phyloP scores from a whole-genome alignment of 2,329 filamentous ascomycete genomes.

The Nemania sp. region DNA sequence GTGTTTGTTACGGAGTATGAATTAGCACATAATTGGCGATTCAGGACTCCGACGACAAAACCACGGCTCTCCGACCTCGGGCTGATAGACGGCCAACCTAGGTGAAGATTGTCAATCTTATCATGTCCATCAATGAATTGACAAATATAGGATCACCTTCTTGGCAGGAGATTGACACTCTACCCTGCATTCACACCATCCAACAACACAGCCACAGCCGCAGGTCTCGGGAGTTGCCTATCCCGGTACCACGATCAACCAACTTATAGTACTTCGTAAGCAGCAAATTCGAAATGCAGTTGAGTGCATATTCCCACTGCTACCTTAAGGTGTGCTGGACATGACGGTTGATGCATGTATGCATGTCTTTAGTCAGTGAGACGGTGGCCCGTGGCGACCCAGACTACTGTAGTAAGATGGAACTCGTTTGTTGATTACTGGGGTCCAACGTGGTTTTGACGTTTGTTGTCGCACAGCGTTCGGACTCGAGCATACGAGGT shows the following conservation, averaged over 20 bases:
- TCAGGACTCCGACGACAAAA: too few species aligned
- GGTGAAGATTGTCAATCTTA: too few species aligned
- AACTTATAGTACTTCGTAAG: too few species aligned
- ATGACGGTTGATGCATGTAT: too few species aligned
- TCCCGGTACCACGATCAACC: too few species aligned
- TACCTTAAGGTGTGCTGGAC: background rate
- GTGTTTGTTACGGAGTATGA: too few species aligned
- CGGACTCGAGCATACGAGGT: background rate
- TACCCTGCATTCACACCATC: background rate
- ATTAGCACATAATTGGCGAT: too few species aligned
- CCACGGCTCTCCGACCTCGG: too few species aligned
- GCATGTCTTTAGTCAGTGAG: too few species aligned
- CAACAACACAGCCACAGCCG: slow-evolving; percentile 14
- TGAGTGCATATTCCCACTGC: background rate
- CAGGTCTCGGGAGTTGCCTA: slow-evolving; percentile 16
- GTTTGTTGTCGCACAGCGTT: background rate
- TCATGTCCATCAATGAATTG: background rate
- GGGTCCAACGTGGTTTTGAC: background rate
- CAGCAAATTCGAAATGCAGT: background rate
- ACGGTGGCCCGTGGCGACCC: too few species aligned
- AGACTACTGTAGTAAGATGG: slow-evolving; percentile 4
- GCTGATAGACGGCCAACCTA: too few species aligned
- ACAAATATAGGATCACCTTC: slow-evolving; percentile 17
- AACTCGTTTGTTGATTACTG: background rate
- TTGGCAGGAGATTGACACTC: background rate